Base-by-base conservation (phyloP, 768 basidiomycete genomes). In the Stropharia rugosoannulata region DNA sequence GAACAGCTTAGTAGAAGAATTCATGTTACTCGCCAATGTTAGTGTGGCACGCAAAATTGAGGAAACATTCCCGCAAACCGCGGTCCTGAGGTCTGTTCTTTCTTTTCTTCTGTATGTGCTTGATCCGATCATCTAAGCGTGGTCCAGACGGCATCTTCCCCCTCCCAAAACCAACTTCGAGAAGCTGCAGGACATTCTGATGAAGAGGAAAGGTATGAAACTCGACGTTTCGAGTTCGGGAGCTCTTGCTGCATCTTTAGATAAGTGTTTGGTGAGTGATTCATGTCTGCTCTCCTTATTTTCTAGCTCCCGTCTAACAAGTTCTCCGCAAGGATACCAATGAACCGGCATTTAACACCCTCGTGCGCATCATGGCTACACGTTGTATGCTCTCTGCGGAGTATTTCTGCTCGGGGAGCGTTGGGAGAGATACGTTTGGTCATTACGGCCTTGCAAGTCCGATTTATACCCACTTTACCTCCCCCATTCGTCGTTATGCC, bases 281-380 rank as follows among this genome's bases (percentile, higher is more conserved):
- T 10, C 35, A 27, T 22, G 11, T 16, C 8, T 27, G 19, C n/a
- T 42, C 18, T 37, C 0, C 15, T 13, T 10, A n/a, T n/a, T n/a
- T n/a, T 45, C 39, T 48, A 9, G 35, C 6, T 32, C n/a, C 5
- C 5, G 9, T 45, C 6, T 32, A 32, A 16, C 19, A 18, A 18
- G 19, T 41, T 6, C 19, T 9, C 12, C 19, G 22, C 3, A 51
- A 95, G 94, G 94, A 97, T 66, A 80, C 88, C 0, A 70, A 73
- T 15, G 85, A 93, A 63, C 91, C 95, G 0, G 86, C 93, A 0
- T 98, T 99, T 79, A 99, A 98, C 64, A 98, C 95, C 0, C 82
- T 98, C 15, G 96, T 99, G 37, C 87, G 97, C 40, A 98, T 99
- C 70, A 98, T 99, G 95, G 95, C 97, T 2, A 98, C 96, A 3